phyloP scores from a whole-genome alignment of 495 filamentous ascomycete species.

The Tuber borchii region DNA sequence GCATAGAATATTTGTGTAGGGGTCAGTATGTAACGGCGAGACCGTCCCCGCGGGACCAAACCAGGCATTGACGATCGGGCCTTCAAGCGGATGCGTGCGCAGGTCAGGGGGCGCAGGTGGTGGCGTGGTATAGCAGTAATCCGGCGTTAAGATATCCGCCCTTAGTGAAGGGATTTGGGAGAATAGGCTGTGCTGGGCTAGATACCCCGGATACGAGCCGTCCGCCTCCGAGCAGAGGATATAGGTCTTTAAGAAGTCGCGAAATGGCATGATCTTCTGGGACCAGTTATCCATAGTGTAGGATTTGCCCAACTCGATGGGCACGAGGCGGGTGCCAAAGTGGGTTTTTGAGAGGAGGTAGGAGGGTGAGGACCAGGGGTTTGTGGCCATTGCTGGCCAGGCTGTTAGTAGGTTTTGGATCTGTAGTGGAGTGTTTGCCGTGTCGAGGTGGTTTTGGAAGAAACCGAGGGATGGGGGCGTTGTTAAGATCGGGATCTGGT shows the following conservation, averaged over 20 bases:
- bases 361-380: constrained; percentile 62
- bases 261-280: constrained; percentile 72
- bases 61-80: constrained; percentile 75
- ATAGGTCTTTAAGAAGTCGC: constrained; percentile 55
- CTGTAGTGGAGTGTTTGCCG: constrained; percentile 57
- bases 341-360: constrained; percentile 75
- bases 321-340: constrained; percentile 69
- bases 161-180: constrained; percentile 71
- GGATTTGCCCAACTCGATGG: constrained; percentile 79
- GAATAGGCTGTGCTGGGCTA: constrained; percentile 87
- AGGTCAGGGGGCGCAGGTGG: constrained; percentile 46
- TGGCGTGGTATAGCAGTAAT: constrained; percentile 72
- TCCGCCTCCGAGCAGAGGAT: constrained; percentile 2
- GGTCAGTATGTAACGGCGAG: constrained; percentile 86
- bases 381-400: constrained; percentile 72
- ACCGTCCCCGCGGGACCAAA: constrained; percentile 83
- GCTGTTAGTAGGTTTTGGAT: constrained; percentile 57
- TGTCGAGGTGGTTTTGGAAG: constrained; percentile 60
- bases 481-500: constrained; percentile 42
- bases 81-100: constrained; percentile 42
- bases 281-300: constrained; percentile 86
- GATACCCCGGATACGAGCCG: constrained; percentile 54
- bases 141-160: constrained; percentile 70
- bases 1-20: constrained; percentile 84
- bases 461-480: constrained; percentile 51